Evolutionary conservation across 768 basidiomycete genomes (phyloP), one percentile per base, ranked within the genome.

Genomic region (Stropharia rugosoannulata): DNA sequence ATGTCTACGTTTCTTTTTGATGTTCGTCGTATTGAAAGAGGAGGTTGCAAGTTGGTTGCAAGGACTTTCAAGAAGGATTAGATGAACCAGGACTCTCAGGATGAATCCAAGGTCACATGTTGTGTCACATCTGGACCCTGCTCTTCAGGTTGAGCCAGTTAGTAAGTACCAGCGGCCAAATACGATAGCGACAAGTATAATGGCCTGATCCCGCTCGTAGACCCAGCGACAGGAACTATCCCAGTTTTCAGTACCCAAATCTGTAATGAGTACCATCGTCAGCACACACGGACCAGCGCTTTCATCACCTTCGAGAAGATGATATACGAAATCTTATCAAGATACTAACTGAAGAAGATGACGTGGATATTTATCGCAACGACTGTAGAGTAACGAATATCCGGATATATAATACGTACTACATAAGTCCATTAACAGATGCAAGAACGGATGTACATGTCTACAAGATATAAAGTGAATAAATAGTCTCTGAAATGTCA

Each of bases 181-280:
- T n/a, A n/a, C n/a, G n/a, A n/a, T n/a, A n/a, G n/a, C n/a, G n/a
- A n/a, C n/a, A n/a, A n/a, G n/a, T n/a, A n/a, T n/a, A n/a, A n/a
- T n/a, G n/a, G n/a, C n/a, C n/a, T n/a, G n/a, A n/a, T n/a, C n/a
- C 54, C 59, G 37, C 67, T 63, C 35, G 66, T 65, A 22, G 66
- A 66, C 46, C 65, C 67, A 32, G 42, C 52, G 3, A 64, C 63
- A 40, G 65, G 67, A 5, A 59, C 66, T 41, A 65, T 64, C 5
- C 58, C 54, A 22, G 59, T 69, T 6, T 63, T 65, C 27, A 63
- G 64, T 3, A 51, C 57, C 1, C 68, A 69, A 39, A 22, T 55
- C 3, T n/a, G n/a, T n/a, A n/a, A 40, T 15, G 8, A 36, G 45
- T 15, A 39, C 16, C 6, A 18, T 19, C 3, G 39, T 37, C 10